A percentile compares a stretch with the other conserved stretches of the same genome.
These are phyloP conservation scores for Astrocystis sublimbata DNA, from an alignment of 495 filamentous ascomycete species.

Conservation along the genomic window DNA sequence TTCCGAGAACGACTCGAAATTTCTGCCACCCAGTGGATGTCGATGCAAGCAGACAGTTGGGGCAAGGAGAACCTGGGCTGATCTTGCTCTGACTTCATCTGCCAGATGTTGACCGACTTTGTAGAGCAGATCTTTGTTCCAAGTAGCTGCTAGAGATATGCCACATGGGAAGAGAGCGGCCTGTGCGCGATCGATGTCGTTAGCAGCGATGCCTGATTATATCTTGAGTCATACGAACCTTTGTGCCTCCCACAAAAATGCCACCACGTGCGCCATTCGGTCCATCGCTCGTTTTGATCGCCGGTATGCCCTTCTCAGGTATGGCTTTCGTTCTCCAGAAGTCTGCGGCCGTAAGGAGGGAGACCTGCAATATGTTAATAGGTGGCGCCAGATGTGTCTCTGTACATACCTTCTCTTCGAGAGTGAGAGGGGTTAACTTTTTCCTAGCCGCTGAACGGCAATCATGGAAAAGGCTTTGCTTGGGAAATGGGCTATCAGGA, in stretches of 20 bases:
- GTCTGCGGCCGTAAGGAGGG: slow-evolving; percentile 64
- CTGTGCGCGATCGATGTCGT: slow-evolving; percentile 30
- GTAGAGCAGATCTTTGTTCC: slow-evolving; percentile 68
- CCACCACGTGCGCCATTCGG: slow-evolving; percentile 79
- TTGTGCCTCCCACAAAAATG: slow-evolving; percentile 63
- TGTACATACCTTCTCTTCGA: slow-evolving; percentile 55
- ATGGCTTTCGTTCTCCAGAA: slow-evolving; percentile 78
- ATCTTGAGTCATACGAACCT: slow-evolving; percentile 41
- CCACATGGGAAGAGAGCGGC: slow-evolving; percentile 74
- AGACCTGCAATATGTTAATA: slow-evolving; percentile 47
- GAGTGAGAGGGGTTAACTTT: slow-evolving; percentile 47
- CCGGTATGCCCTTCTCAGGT: slow-evolving; percentile 66
- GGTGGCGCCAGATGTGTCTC: not conserved
- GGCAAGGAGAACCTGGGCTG: slow-evolving; percentile 71
- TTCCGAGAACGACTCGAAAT: slow-evolving; percentile 87
- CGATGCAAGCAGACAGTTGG: slow-evolving; percentile 84
- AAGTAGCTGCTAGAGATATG: slow-evolving; percentile 77
- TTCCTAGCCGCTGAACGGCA: slow-evolving; percentile 41
- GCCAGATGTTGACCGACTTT: slow-evolving; percentile 70
- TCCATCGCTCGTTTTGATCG: slow-evolving; percentile 73
- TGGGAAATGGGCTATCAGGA: slow-evolving; percentile 46
- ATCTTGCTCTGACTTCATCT: slow-evolving; percentile 70
- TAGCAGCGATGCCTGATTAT: slow-evolving; percentile 40
- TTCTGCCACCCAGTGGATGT: slow-evolving; percentile 76
- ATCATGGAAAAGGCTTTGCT: slow-evolving; percentile 25